Evolutionary conservation across 495 filamentous ascomycete species (phyloP).

Genomic region (Aspergillus incahuasiensis): DNA sequence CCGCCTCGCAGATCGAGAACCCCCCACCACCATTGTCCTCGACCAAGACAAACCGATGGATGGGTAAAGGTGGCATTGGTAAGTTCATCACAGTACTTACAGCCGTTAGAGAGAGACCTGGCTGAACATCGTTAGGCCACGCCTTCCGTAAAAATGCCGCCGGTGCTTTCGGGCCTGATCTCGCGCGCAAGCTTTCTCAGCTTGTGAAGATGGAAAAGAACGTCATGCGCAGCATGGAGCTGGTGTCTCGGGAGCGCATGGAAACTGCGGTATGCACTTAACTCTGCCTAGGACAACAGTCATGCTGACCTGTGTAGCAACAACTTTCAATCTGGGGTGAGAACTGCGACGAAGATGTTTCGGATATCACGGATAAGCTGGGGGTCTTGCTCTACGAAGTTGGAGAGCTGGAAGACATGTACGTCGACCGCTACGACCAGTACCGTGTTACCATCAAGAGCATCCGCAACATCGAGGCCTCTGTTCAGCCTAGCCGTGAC

Average conservation of each 20-base stretch:
- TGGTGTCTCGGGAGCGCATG: slow-evolving; percentile 93
- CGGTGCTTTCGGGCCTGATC: slow-evolving; percentile 92
- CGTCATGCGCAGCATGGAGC: slow-evolving; percentile 95
- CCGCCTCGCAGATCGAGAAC: slow-evolving; percentile 83
- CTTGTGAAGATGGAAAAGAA: slow-evolving; percentile 99
- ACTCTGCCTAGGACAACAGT: not conserved
- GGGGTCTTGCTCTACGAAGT: slow-evolving; percentile 98
- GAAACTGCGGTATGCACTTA: slow-evolving; percentile 80
- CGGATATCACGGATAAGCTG: slow-evolving; percentile 97
- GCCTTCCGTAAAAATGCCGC: slow-evolving; percentile 85
- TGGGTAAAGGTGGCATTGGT: slow-evolving; percentile 84
- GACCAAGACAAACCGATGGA: slow-evolving; percentile 84
- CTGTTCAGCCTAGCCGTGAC: slow-evolving; percentile 95
- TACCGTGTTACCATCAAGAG: slow-evolving; percentile 99
- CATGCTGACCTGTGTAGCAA: slow-evolving; percentile 53
- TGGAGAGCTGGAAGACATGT: slow-evolving; percentile 95
- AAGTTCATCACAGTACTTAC: slow-evolving; percentile 29
- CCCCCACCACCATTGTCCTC: slow-evolving; percentile 87
- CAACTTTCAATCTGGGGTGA: slow-evolving; percentile 99
- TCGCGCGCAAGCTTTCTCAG: slow-evolving; percentile 94
- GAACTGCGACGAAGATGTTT: slow-evolving; percentile 93
- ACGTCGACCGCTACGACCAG: slow-evolving; percentile 97
- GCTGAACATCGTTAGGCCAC: slow-evolving; percentile 61
- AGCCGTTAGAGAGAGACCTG: not conserved
- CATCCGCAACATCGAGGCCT: slow-evolving; percentile 97